Conservation (phyloP, 257 asterid genomes). For the Cinchona pubescens region DNA sequence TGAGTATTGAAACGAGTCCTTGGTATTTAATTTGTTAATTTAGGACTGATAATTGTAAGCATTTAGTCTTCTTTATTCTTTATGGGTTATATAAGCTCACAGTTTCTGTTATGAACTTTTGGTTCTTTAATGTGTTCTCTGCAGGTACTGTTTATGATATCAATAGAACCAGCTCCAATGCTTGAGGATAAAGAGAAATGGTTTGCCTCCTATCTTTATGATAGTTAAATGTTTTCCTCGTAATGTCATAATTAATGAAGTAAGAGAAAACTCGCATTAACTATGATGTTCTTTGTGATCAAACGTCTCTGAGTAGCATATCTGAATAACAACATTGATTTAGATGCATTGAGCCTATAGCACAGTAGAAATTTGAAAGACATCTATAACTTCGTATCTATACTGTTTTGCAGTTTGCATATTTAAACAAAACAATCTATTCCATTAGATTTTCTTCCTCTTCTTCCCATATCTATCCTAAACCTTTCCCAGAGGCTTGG, state of each 20-base stretch:
- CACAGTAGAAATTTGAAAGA: background rate
- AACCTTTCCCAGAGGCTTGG: background rate
- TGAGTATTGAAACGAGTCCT: background rate
- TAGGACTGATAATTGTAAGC: background rate
- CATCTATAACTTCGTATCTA: background rate
- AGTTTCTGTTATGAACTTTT: constrained; percentile 10
- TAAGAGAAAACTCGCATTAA: background rate
- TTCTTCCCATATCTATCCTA: background rate
- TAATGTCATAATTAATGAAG: too few relatives aligned
- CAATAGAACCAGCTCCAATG: constrained; percentile 98
- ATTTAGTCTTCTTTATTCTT: background rate
- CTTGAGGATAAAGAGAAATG: constrained; percentile 98
- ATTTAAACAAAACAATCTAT: background rate
- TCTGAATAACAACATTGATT: background rate
- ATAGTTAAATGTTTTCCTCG: constrained; percentile 13
- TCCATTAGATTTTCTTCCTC: background rate
- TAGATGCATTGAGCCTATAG: background rate
- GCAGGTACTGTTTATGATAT: constrained; percentile 94
- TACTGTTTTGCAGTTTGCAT: background rate
- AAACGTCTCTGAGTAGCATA: background rate
- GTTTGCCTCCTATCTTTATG: constrained; percentile 45
- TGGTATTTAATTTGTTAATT: background rate
- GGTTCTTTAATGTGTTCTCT: constrained; percentile 32
- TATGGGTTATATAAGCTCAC: background rate
- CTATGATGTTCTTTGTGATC: background rate